phyloP scores from a whole-genome alignment of 768 basidiomycete genomes.

The Piloderma croceum region DNA sequence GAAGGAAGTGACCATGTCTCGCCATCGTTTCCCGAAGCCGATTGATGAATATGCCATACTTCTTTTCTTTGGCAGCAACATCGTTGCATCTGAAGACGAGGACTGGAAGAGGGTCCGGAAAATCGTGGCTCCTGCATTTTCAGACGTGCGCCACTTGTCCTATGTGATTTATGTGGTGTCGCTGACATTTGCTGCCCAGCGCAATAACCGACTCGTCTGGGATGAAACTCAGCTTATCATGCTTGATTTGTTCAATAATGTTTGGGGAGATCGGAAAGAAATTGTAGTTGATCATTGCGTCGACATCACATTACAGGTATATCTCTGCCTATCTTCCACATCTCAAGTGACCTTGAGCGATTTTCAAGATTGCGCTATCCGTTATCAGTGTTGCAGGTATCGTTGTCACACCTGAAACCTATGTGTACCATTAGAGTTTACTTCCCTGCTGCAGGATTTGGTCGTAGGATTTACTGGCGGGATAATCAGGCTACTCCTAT shows the following conservation, averaged over 20 bases:
- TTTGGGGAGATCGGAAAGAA: slow-evolving; percentile 40
- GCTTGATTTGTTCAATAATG: slow-evolving; percentile 25
- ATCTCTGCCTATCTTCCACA: too few species aligned
- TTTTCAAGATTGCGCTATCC: slow-evolving; percentile 29
- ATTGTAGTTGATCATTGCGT: slow-evolving; percentile 41
- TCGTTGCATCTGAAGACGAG: slow-evolving; percentile 58
- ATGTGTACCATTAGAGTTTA: not conserved
- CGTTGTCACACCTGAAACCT: too few species aligned
- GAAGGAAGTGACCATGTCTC: slow-evolving; percentile 46
- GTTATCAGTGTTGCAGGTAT: slow-evolving; percentile 31
- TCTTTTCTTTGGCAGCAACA: slow-evolving; percentile 51
- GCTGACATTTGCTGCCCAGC: slow-evolving; percentile 19
- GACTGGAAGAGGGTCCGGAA: slow-evolving; percentile 64
- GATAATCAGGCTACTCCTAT: slow-evolving; percentile 24
- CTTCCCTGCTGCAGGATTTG: slow-evolving; percentile 26
- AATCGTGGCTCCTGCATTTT: slow-evolving; percentile 60
- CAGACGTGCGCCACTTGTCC: slow-evolving; percentile 38
- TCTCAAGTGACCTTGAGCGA: not conserved
- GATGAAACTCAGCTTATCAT: slow-evolving; percentile 14
- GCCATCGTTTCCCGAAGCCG: slow-evolving; percentile 55
- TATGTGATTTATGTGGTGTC: slow-evolving; percentile 13
- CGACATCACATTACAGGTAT: slow-evolving; percentile 50
- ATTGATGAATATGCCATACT: slow-evolving; percentile 40
- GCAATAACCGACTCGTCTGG: slow-evolving; percentile 46
- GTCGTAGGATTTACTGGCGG: slow-evolving; percentile 28